Percentiles rank a stretch among this genome's conserved stretches.
Evolutionary conservation across 148 eudicot species (phyloP).

Genomic region (Pouteria glomerata): DNA sequence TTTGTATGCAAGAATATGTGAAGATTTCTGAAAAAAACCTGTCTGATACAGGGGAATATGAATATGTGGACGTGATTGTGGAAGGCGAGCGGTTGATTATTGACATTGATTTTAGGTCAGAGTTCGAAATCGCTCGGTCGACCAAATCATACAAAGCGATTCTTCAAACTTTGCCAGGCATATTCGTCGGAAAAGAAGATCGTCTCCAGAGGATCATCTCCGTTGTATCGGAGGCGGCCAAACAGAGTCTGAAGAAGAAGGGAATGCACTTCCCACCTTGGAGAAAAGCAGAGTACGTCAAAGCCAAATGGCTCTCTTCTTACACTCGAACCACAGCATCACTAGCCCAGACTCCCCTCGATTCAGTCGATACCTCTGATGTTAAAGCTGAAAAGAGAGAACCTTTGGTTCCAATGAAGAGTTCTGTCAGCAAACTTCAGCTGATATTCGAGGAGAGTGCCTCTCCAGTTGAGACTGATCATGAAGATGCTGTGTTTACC

Average conservation of each 20-base stretch:
- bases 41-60: conserved; percentile 62
- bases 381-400: not conserved
- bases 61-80: conserved; percentile 68
- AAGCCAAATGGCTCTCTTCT: conserved; percentile 83
- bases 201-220: conserved; percentile 57
- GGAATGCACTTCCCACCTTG: conserved; percentile 95
- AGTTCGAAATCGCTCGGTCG: conserved; percentile 81
- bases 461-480: conserved; percentile 7
- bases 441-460: not conserved
- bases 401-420: not conserved
- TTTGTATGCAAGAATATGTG: not conserved
- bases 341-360: not conserved
- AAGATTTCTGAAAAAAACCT: conserved; percentile 1
- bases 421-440: not conserved
- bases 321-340: conserved; percentile 36
- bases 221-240: conserved; percentile 72
- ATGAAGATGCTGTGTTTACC: conserved; percentile 29
- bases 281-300: conserved; percentile 79
- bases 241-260: conserved; percentile 81
- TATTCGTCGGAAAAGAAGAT: conserved; percentile 74
- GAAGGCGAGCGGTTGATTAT: conserved; percentile 67
- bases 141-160: conserved; percentile 66
- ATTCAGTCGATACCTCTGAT: not conserved
- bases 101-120: conserved; percentile 84
- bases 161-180: conserved; percentile 65